These are phyloP conservation scores for Podospora australis DNA, from an alignment of 495 filamentous ascomycete species.

Conservation along the genomic window DNA sequence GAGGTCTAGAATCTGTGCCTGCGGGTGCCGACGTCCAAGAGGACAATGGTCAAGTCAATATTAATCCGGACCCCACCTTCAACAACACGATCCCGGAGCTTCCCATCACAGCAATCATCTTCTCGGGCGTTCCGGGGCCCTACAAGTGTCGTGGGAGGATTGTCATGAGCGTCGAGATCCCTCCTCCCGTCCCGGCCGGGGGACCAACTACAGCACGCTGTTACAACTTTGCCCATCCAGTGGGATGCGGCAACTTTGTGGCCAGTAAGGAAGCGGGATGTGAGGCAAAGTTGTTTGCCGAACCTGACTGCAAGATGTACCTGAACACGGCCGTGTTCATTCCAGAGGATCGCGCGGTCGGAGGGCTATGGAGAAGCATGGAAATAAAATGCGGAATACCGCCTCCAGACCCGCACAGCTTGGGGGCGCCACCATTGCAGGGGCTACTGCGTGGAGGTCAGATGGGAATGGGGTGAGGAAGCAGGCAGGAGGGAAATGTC, in stretches of 20 bases:
- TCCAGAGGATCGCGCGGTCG: slow-evolving; percentile 29
- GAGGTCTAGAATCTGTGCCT: slow-evolving; percentile 10
- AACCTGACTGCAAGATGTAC: slow-evolving; percentile 29
- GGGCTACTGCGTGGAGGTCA: slow-evolving; percentile 2
- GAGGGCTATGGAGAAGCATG: slow-evolving; percentile 32
- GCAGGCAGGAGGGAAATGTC: no score
- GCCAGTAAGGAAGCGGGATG: slow-evolving; percentile 34
- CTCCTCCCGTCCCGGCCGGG: slow-evolving; percentile 17
- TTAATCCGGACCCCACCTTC: slow-evolving; percentile 23
- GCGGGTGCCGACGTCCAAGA: slow-evolving; percentile 19
- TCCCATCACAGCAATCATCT: slow-evolving; percentile 30
- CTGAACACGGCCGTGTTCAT: slow-evolving; percentile 37
- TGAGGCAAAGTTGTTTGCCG: slow-evolving; percentile 34
- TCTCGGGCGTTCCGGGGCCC: slow-evolving; percentile 32
- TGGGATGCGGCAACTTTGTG: slow-evolving; percentile 31
- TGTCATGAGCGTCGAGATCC: slow-evolving; percentile 21
- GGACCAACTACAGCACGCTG: slow-evolving; percentile 19
- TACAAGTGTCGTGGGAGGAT: slow-evolving; percentile 30
- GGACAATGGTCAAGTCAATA: slow-evolving; percentile 30
- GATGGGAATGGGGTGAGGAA: no score
- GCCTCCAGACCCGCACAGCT: slow-evolving; percentile 13
- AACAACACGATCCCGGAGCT: slow-evolving; percentile 17
- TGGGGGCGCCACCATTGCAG: slow-evolving; percentile 17
- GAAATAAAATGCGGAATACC: slow-evolving; percentile 29
- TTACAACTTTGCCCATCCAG: slow-evolving; percentile 27